Evolutionary conservation across 495 filamentous ascomycete species (phyloP), one percentile per base, ranked within the genome.

Genomic region (Xylaria cubensis): DNA sequence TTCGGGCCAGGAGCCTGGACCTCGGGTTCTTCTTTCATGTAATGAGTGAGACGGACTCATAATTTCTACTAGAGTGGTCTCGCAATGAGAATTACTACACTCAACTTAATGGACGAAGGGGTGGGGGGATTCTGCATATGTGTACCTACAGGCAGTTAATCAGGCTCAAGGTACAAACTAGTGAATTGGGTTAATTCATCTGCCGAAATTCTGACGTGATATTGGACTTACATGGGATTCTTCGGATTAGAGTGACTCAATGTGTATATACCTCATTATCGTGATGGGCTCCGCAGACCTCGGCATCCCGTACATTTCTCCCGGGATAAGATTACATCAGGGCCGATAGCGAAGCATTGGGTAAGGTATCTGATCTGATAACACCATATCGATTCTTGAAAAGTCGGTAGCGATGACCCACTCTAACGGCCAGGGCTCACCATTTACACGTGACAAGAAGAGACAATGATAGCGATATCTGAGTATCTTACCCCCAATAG

Each of bases 11-110:
- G 71, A 53, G 63, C 62, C 67, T 42, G 32, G n/a, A 48, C 36
- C 63, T 59, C 39, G 36, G 46, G 69, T 67, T 64, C 64, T 58
- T 67, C 58, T 64, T 42, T 70, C 50, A 48, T 59, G 68, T 66
- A 48, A 69, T 75, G 74, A 59, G 64, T 70, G 64, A 63, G 56
- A 72, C 39, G 67, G 26, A 55, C 69, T 67, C 74, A 72, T 76
- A 69, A 55, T 71, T 64, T 63, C 66, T 67, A 68, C 64, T 64
- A 72, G 71, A 73, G 56, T 72, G 72, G 67, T 71, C 66, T 71
- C 67, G 68, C 58, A 44, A 66, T 42, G 63, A 4, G 19, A 58
- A 59, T 72, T 53, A 15, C 50, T 46, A 50, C 51, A 67, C 36
- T 46, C 62, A 1, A 26, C 44, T 34, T 72, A 72, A 66, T 72